A percentile compares a stretch with the other conserved stretches of the same genome.
Evolutionary conservation across 768 basidiomycete species (phyloP).

Genomic region (Tephrocybe sp.): DNA sequence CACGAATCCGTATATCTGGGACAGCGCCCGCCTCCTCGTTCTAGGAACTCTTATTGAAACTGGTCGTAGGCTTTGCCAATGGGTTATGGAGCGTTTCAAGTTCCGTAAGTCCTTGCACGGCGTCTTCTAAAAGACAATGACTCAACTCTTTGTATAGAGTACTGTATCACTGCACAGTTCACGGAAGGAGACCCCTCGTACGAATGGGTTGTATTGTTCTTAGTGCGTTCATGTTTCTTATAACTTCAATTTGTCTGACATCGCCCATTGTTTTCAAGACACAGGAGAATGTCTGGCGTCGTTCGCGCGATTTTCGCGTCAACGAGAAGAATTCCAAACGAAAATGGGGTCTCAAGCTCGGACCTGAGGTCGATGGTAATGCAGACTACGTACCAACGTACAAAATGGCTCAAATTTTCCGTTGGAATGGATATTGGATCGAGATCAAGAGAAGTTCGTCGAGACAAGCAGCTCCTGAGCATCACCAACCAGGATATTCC

Average conservation of each 20-base stretch:
- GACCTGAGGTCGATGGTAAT: constrained; percentile 23
- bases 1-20: constrained; percentile 22
- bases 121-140: background rate
- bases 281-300: constrained; percentile 43
- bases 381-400: constrained; percentile 43
- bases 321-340: constrained; percentile 38
- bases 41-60: constrained; percentile 38
- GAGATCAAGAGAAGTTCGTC: constrained; percentile 31
- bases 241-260: background rate
- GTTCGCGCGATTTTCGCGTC: constrained; percentile 40
- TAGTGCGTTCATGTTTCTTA: constrained; percentile 27
- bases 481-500: constrained; percentile 13
- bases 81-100: constrained; percentile 37
- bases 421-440: constrained; percentile 41
- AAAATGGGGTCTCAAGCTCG: constrained; percentile 35
- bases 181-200: constrained; percentile 47
- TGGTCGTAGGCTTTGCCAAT: constrained; percentile 38
- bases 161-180: constrained; percentile 45
- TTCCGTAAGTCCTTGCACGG: constrained; percentile 31
- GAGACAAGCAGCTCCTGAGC: constrained; percentile 8
- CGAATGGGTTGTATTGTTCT: constrained; percentile 47
- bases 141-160: constrained; percentile 27
- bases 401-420: constrained; percentile 37
- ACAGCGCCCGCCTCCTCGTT: constrained; percentile 28
- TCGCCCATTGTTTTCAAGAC: constrained; percentile 33